Conservation (phyloP, 2,329 filamentous ascomycete genomes). For the Calonectria henricotiae region DNA sequence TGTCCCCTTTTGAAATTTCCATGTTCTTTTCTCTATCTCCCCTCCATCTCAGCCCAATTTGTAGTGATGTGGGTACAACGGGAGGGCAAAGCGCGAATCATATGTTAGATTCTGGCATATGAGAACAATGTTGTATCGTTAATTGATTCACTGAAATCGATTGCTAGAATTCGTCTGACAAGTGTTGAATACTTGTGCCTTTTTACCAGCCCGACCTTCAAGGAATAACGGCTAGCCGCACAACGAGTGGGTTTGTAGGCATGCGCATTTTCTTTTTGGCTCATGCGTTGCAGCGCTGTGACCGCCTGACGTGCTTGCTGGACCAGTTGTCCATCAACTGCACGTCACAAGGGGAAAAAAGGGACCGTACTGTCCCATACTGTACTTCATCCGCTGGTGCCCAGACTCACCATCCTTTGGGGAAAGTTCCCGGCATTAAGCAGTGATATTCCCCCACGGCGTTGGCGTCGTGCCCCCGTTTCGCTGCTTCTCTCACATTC, state of each 20-base stretch:
- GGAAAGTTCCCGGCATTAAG: constrained; percentile 9
- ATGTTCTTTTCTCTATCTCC: not conserved
- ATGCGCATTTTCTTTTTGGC: constrained; percentile 16
- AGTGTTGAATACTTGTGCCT: not conserved
- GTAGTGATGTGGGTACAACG: not conserved
- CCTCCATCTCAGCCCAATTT: not conserved
- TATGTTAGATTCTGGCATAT: not conserved
- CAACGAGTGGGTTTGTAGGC: not conserved
- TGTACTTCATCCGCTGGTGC: constrained; percentile 13
- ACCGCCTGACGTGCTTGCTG: constrained; percentile 29
- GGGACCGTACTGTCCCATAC: constrained; percentile 1
- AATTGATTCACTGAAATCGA: not conserved
- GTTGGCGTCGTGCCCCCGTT: constrained; percentile 5
- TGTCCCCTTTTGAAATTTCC: not conserved
- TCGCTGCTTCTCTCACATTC: constrained; percentile 4
- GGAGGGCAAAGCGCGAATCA: not conserved
- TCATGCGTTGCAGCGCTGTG: constrained; percentile 17
- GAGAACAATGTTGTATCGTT: not conserved
- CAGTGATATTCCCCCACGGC: constrained; percentile 17
- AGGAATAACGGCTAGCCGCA: not conserved
- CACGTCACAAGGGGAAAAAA: constrained; percentile 23
- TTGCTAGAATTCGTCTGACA: not conserved
- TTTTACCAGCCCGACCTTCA: not conserved
- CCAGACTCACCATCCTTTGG: constrained; percentile 20
- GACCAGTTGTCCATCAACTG: not conserved